phyloP scores from a whole-genome alignment of 345 rosid genomes.

The Viola odorata region DNA sequence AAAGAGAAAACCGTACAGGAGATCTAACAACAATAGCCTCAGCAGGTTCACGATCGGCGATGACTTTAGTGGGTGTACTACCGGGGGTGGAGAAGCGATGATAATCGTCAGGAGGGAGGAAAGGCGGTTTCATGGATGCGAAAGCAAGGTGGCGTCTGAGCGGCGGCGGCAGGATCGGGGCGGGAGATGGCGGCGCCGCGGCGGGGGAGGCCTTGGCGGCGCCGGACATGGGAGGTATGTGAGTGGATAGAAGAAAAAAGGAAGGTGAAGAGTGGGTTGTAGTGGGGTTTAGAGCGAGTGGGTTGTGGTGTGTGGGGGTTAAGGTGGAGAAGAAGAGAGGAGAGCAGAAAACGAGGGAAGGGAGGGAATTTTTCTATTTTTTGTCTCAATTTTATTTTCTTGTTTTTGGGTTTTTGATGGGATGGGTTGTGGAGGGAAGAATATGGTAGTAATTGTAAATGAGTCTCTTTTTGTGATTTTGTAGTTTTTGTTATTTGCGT shows the following conservation, averaged over 20 bases:
- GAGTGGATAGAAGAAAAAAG: slow-evolving; percentile 6
- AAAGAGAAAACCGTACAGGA: slow-evolving; percentile 49
- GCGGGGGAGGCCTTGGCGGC: slow-evolving; percentile 42
- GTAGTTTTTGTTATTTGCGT: too few species aligned
- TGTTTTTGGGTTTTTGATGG: neutral
- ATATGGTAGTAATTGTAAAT: too few species aligned
- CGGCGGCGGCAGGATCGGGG: slow-evolving; percentile 61
- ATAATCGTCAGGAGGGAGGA: slow-evolving; percentile 57
- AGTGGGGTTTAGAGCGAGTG: too few species aligned
- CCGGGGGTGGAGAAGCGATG: slow-evolving; percentile 48
- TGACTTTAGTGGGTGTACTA: slow-evolving; percentile 9
- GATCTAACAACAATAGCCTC: slow-evolving; percentile 66
- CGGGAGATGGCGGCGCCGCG: slow-evolving; percentile 14
- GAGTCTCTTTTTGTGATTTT: too few species aligned
- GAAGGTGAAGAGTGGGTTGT: slow-evolving; percentile 3
- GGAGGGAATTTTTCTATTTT: slow-evolving; percentile 20
- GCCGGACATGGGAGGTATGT: slow-evolving; percentile 39
- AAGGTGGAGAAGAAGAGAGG: neutral
- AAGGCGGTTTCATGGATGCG: slow-evolving; percentile 68
- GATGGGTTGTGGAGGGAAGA: slow-evolving; percentile 22
- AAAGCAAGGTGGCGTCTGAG: slow-evolving; percentile 63
- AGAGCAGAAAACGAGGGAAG: slow-evolving; percentile 27
- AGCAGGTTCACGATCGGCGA: slow-evolving; percentile 43
- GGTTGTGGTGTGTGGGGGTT: too few species aligned
- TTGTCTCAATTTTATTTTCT: slow-evolving; percentile 11